phyloP scores from a whole-genome alignment of 352 stramenopile genomes.

The Synura sp. region DNA sequence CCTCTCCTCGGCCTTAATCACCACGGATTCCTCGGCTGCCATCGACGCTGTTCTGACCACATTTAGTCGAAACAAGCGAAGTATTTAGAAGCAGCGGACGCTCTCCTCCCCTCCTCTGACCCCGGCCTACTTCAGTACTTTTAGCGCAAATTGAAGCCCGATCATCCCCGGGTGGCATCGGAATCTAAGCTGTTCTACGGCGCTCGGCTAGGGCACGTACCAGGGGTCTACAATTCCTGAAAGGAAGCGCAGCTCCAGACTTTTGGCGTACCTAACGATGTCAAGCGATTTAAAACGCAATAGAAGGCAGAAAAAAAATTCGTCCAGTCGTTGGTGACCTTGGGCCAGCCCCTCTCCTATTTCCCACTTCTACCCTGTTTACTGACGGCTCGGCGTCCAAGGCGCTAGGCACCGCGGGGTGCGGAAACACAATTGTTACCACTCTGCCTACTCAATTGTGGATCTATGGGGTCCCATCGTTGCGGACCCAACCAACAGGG shows the following conservation, averaged over 20 bases:
- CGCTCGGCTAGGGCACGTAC: background rate
- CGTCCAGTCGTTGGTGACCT: slow-evolving; percentile 1
- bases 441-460: background rate
- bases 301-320: slow-evolving; percentile 3
- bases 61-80: no score
- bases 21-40: no score
- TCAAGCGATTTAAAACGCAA: slow-evolving; percentile 13
- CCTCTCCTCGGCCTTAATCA: no score
- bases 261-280: no score
- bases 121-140: no score
- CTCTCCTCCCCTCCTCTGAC: no score
- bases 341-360: slow-evolving; percentile 1
- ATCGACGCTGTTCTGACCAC: no score
- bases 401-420: slow-evolving; percentile 5
- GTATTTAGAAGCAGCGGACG: no score
- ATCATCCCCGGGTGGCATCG: background rate
- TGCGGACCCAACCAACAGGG: background rate
- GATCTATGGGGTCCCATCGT: background rate
- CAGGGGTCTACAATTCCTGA: slow-evolving; percentile 1
- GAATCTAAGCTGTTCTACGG: no score
- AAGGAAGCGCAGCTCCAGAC: no score
- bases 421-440: background rate
- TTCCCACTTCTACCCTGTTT: slow-evolving; percentile 1
- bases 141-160: slow-evolving; percentile 12
- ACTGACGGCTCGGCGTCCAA: slow-evolving; percentile 23